Percentiles rank a stretch among this genome's conserved stretches.
Conservation (phyloP, 306 rosid species). For the Dalbergia oliveri region DNA sequence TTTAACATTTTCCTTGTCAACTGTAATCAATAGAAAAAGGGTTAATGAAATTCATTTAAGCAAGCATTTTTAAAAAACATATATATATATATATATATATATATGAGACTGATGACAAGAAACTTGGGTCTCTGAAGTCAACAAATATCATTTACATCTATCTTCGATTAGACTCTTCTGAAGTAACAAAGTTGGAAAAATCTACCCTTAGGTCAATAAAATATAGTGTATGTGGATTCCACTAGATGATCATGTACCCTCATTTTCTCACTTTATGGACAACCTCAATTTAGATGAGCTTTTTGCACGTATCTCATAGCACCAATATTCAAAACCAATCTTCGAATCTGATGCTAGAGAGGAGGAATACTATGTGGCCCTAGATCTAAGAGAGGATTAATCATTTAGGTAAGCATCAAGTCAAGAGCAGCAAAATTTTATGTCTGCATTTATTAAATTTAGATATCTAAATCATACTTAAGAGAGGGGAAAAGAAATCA, state of each 20-base stretch:
- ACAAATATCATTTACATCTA: not conserved
- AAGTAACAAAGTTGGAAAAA: no score
- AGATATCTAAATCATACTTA: not conserved
- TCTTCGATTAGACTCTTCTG: not conserved
- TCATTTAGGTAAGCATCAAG: not conserved
- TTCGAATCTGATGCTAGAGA: not conserved
- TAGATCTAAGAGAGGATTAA: no score
- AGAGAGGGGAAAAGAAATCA: not conserved
- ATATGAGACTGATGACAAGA: not conserved
- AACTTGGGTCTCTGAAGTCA: not conserved
- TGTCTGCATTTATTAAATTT: not conserved
- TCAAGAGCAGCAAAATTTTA: not conserved
- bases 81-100: not conserved
- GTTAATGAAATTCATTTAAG: constrained; percentile 14
- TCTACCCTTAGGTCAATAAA: no score
- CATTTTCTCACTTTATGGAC: no score
- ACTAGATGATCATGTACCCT: not conserved
- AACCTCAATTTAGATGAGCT: not conserved
- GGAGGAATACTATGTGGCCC: not conserved
- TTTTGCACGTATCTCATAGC: not conserved
- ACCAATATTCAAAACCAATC: not conserved
- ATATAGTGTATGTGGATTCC: no score
- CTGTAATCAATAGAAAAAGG: constrained; percentile 49
- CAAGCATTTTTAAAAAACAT: not conserved
- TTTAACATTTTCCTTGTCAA: constrained; percentile 66